Evolutionary conservation across 805 yeast genomes (phyloP).

Genomic region (Metschnikowia bowlesiae): DNA sequence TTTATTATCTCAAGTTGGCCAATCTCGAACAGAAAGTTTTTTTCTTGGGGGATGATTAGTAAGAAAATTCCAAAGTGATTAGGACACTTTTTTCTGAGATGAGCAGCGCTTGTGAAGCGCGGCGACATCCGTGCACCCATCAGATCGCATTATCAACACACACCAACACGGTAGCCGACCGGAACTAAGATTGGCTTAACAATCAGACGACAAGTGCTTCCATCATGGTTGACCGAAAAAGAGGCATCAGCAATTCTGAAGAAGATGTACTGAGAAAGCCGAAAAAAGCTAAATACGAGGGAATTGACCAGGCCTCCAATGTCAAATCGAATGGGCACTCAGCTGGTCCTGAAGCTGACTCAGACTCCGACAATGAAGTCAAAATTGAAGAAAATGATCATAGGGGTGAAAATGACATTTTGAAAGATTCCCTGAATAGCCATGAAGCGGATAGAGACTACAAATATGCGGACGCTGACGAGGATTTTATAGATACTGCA

Average conservation of each 20-base stretch:
- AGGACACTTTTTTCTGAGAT: conserved; percentile 5
- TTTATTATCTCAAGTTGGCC: neutral
- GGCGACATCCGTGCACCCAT: neutral
- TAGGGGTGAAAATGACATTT: conserved; percentile 13
- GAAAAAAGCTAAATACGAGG: conserved; percentile 14
- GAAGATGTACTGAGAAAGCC: conserved; percentile 23
- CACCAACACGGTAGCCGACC: neutral
- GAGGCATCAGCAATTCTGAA: conserved; percentile 22
- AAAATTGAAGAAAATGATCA: conserved; percentile 17
- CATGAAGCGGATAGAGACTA: conserved; percentile 6
- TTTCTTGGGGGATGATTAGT: conserved; percentile 1
- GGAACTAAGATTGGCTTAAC: neutral
- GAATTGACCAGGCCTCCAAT: neutral
- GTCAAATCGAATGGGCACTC: conserved; percentile 14
- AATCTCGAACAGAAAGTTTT: neutral
- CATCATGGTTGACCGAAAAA: conserved; percentile 33
- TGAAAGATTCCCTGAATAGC: conserved; percentile 3
- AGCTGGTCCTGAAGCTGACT: conserved; percentile 16
- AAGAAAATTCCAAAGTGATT: neutral
- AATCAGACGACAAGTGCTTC: neutral
- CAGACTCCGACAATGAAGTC: conserved; percentile 19
- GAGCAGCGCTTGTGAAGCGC: conserved; percentile 5
- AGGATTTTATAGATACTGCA: conserved; percentile 3
- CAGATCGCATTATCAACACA: neutral
- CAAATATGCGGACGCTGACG: conserved; percentile 6